Conservation (phyloP, 2,329 filamentous ascomycete genomes). For the Epichloe sylvatica region DNA sequence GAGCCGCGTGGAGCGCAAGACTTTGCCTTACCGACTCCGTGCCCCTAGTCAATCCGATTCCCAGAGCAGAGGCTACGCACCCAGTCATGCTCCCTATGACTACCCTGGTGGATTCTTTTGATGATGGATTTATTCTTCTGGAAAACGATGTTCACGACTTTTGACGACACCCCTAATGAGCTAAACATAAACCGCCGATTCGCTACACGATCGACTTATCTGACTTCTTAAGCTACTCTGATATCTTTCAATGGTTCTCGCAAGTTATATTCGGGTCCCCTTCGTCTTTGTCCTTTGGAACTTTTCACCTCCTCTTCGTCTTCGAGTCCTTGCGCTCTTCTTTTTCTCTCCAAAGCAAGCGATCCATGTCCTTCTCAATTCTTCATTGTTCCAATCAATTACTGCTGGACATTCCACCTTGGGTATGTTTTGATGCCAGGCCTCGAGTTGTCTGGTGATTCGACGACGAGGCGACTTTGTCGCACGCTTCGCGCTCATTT, state of each 20-base stretch:
- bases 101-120: slow-evolving; percentile 18
- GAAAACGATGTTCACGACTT: not conserved
- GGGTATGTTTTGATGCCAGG: slow-evolving; percentile 10
- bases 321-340: slow-evolving; percentile 1
- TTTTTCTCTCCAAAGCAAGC: slow-evolving; percentile 12
- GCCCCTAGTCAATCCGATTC: slow-evolving; percentile 38
- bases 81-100: slow-evolving; percentile 16
- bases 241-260: not conserved
- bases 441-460: slow-evolving; percentile 10
- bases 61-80: slow-evolving; percentile 21
- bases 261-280: not conserved
- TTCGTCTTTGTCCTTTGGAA: not conserved
- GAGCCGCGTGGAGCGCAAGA: slow-evolving; percentile 28
- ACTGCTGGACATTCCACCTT: not conserved
- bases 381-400: not conserved
- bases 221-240: not conserved
- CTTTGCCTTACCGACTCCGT: slow-evolving; percentile 30
- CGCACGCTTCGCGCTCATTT: not conserved
- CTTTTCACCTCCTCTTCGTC: not conserved
- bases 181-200: slow-evolving; percentile 8
- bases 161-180: slow-evolving; percentile 11
- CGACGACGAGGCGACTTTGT: slow-evolving; percentile 12
- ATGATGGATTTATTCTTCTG: slow-evolving; percentile 7
- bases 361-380: slow-evolving; percentile 3
- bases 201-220: not conserved